These are phyloP conservation scores for Claviceps maximensis DNA, from an alignment of 2,329 filamentous ascomycete genomes.

Conservation along the genomic window DNA sequence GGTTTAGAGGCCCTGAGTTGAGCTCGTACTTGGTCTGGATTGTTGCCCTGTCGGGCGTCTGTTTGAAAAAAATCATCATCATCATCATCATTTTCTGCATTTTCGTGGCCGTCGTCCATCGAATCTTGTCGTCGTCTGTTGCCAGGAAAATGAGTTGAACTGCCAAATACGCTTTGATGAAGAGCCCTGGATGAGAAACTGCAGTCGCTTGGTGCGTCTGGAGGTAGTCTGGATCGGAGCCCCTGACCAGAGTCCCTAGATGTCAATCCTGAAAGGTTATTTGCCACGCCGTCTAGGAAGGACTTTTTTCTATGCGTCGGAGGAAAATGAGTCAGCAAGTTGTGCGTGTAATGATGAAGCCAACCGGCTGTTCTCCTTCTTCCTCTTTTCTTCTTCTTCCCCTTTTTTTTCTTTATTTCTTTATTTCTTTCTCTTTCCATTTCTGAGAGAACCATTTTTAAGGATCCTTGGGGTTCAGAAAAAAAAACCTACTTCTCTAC, in stretches of 20 bases:
- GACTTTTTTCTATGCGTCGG: neutral
- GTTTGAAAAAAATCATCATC: conserved; percentile 17
- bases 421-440: no score
- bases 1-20: conserved; percentile 2
- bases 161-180: neutral
- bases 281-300: neutral
- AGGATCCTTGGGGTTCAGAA: neutral
- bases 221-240: neutral
- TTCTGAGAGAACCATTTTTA: neutral
- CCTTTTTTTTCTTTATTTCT: no score
- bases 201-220: neutral
- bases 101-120: neutral
- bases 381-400: no score
- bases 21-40: conserved; percentile 11
- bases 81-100: conserved; percentile 12
- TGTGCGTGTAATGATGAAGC: no score
- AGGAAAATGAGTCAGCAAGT: neutral
- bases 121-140: neutral
- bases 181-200: neutral
- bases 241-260: neutral
- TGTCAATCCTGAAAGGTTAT: neutral
- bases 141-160: neutral
- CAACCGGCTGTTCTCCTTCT: no score
- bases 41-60: conserved; percentile 13
- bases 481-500: neutral